A percentile compares a stretch with the other conserved stretches of the same genome.
These are phyloP conservation scores for Oenanthe javanica DNA, from an alignment of 140 eudicot species.

Conservation along the genomic window DNA sequence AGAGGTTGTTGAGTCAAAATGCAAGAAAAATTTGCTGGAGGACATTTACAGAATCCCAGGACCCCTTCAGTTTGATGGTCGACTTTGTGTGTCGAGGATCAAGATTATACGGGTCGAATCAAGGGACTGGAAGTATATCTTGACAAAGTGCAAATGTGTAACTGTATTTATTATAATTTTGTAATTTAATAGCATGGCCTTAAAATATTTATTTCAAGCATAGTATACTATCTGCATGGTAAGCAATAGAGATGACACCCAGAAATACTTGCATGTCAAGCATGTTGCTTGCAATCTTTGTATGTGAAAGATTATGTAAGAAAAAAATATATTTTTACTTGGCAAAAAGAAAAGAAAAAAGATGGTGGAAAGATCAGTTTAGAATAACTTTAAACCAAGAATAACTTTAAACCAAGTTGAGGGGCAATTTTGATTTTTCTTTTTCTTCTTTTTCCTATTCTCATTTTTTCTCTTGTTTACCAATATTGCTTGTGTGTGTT, in stretches of 20 bases:
- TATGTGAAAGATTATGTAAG: background rate
- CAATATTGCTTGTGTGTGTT: background rate
- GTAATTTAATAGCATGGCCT: background rate
- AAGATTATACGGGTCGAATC: background rate
- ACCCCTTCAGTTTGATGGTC: slow-evolving; percentile 76
- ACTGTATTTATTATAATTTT: background rate
- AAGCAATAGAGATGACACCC: background rate
- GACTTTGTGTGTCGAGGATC: no score
- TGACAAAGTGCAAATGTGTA: slow-evolving; percentile 49
- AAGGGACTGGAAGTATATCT: slow-evolving; percentile 76
- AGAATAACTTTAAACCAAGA: background rate
- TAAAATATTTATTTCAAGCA: background rate
- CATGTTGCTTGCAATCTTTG: background rate
- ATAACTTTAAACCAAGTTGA: no score
- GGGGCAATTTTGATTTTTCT: background rate
- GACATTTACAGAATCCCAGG: slow-evolving; percentile 96
- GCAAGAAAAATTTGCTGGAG: slow-evolving; percentile 70
- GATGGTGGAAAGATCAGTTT: background rate
- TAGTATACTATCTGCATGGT: no score
- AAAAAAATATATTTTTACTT: no score
- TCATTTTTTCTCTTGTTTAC: background rate
- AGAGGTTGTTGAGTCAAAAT: slow-evolving; percentile 78
- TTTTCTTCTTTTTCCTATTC: background rate
- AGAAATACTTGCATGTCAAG: no score
- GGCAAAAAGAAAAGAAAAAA: no score